phyloP scores from a whole-genome alignment of 345 rosid species.

The Pistacia integerrima region DNA sequence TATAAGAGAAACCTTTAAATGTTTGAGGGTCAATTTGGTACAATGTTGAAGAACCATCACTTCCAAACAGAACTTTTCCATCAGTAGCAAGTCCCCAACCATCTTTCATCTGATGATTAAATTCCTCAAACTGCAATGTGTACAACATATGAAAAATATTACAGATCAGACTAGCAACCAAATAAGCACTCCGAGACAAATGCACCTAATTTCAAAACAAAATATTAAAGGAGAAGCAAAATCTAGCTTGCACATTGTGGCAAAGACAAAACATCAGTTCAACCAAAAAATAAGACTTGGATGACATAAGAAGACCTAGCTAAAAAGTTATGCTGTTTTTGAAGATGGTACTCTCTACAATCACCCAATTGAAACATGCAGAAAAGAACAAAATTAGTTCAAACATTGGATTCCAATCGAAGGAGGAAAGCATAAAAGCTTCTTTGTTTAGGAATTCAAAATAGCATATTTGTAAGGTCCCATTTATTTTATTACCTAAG shows the following conservation, averaged over 20 bases:
- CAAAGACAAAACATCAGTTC: not conserved
- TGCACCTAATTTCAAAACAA: not conserved
- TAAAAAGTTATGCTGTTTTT: not conserved
- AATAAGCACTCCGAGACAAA: conserved; percentile 3
- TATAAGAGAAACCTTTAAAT: conserved; percentile 53
- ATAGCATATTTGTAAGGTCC: too few species aligned
- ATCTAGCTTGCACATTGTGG: conserved; percentile 4
- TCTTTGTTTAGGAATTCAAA: too few species aligned
- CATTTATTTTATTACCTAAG: too few species aligned
- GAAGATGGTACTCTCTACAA: not conserved
- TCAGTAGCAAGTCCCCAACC: conserved; percentile 98
- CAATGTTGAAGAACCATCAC: conserved; percentile 84
- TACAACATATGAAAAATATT: conserved; percentile 8
- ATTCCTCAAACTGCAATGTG: conserved; percentile 58
- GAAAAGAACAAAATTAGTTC: too few species aligned
- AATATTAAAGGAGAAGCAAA: not conserved
- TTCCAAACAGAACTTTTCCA: conserved; percentile 81
- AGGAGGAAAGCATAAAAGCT: too few species aligned
- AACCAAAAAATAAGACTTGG: not conserved
- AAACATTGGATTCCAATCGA: not conserved
- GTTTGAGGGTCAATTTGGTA: conserved; percentile 76
- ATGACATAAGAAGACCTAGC: not conserved
- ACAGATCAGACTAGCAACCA: not conserved
- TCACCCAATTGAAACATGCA: not conserved
- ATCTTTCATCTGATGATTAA: conserved; percentile 84